phyloP scores from a whole-genome alignment of 495 filamentous ascomycete species.

The Hypoxylon intermedium region DNA sequence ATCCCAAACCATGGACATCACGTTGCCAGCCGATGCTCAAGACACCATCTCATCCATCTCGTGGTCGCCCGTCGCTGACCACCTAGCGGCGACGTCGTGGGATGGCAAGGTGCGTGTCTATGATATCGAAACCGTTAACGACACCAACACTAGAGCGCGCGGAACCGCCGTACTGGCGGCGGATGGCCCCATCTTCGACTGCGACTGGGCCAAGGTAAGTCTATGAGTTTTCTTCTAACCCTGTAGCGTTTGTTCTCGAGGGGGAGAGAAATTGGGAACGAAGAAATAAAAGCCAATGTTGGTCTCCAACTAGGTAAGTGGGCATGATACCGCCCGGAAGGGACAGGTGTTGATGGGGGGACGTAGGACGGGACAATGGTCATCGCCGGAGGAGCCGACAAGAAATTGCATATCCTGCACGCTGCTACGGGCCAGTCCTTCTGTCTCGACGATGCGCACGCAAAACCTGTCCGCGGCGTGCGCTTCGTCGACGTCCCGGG shows the following conservation, averaged over 20 bases:
- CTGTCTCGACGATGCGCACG: constrained; percentile 73
- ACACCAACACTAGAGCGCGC: constrained; percentile 59
- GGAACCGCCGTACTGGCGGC: constrained; percentile 76
- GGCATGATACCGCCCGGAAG: neutral
- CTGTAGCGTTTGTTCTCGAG: constrained; percentile 6
- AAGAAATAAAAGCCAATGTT: constrained; percentile 18
- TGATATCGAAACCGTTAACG: constrained; percentile 70
- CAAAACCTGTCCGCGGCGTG: constrained; percentile 68
- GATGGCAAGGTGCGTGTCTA: constrained; percentile 93
- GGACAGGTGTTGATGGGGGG: constrained; percentile 1
- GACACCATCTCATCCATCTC: constrained; percentile 84
- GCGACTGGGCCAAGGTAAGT: constrained; percentile 81
- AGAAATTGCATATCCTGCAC: constrained; percentile 80
- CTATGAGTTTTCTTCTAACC: constrained; percentile 2
- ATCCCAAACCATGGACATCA: constrained; percentile 74
- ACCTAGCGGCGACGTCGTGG: constrained; percentile 83
- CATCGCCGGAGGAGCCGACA: constrained; percentile 83
- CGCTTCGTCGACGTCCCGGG: constrained; percentile 71
- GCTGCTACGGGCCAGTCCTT: constrained; percentile 65
- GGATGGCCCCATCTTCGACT: constrained; percentile 75
- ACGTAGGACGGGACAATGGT: constrained; percentile 71
- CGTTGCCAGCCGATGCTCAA: constrained; percentile 68
- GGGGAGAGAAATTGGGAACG: neutral
- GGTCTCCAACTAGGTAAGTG: constrained; percentile 12
- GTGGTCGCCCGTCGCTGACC: constrained; percentile 67